Evolutionary conservation across 768 basidiomycete species (phyloP).

Genomic region (Suillus paluster): DNA sequence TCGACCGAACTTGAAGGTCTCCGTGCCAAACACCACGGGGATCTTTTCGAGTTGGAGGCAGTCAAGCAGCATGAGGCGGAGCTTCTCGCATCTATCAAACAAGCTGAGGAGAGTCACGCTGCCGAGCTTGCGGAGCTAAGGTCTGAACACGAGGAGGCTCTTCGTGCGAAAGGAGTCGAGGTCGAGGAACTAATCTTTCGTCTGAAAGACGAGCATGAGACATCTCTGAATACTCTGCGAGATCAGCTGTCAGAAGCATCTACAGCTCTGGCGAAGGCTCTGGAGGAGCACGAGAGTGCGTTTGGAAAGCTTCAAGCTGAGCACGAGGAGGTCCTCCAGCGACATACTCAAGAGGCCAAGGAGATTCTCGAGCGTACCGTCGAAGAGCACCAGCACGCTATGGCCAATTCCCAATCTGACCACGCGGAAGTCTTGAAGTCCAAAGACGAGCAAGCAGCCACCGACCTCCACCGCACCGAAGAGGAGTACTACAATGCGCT

Average conservation of each 20-base stretch:
- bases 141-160: conserved; percentile 47
- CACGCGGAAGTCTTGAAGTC: conserved; percentile 61
- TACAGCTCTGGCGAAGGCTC: conserved; percentile 48
- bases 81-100: conserved; percentile 53
- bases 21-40: conserved; percentile 60
- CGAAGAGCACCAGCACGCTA: conserved; percentile 56
- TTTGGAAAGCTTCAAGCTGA: conserved; percentile 60
- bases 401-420: conserved; percentile 53
- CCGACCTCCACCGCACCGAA: conserved; percentile 67
- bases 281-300: conserved; percentile 61
- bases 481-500: conserved; percentile 84
- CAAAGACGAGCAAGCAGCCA: conserved; percentile 62
- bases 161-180: conserved; percentile 47
- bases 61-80: conserved; percentile 60
- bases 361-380: conserved; percentile 50
- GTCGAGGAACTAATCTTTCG: conserved; percentile 45
- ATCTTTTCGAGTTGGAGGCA: conserved; percentile 55
- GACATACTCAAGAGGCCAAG: conserved; percentile 59
- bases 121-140: conserved; percentile 52
- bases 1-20: conserved; percentile 83
- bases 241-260: conserved; percentile 50
- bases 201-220: conserved; percentile 55
- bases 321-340: conserved; percentile 58
- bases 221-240: conserved; percentile 41
- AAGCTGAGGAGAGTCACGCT: conserved; percentile 54